Evolutionary conservation across 1,139 yeast species (phyloP), one percentile per base, ranked within the genome.

Genomic region (Suhomyces bokatorum): DNA sequence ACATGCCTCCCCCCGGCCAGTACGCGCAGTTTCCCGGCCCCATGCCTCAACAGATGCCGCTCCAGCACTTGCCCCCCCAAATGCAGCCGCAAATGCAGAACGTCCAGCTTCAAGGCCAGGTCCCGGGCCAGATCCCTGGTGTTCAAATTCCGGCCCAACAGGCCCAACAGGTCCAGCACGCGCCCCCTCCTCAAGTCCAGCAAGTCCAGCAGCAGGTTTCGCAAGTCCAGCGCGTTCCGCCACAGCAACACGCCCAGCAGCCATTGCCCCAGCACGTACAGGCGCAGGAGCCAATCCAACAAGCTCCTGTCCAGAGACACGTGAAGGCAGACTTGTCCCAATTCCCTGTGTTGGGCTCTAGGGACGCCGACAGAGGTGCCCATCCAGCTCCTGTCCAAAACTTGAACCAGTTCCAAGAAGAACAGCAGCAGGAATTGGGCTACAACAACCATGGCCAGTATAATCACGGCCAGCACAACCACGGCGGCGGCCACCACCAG

Each of bases 291-390:
- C 46, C 22, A 27, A n/a, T 32, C 13, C 41, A 47, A 32, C 57
- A 48, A 32, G 50, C 47, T 14, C 54, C 50, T 28, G 35, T 7
- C 22, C 37, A 29, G 12, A 39, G 42, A 43, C 53, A 51, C 40
- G 37, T 32, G 11, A 66, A 62, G 48, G 73, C 67, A 4, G 78
- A 77, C 51, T 62, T 72, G 45, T 69, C 78, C 9, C 76, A 75
- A 44, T 77, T 77, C 55, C 82, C 82, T 4, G 77, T 75, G 13
- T 67, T 77, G 48, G 81, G 81, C 0, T 63, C 80, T 8, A 76
- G 73, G 54, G 72, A 60, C 22, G 55, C 66, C 6, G 44, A 32
- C 11, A 39, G 44, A 4, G 35, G 33, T 40, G 47, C 29, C 42
- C 35, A 29, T 32, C 30, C 31, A 20, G 11, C 17, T 13, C 15